Evolutionary conservation across 306 rosid species (phyloP).

Genomic region (Ceratonia siliqua): DNA sequence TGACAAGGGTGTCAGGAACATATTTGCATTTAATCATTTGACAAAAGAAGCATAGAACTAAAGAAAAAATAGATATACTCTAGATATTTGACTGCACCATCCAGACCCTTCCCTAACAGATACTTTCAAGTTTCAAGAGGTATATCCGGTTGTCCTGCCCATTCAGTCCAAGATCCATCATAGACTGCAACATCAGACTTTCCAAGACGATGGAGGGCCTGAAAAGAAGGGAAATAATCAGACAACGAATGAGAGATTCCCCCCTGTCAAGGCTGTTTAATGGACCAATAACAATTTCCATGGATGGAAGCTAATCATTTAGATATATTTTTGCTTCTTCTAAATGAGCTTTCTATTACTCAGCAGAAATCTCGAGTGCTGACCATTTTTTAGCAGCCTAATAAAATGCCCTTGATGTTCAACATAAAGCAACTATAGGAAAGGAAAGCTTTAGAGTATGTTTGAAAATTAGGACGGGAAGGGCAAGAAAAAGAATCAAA

Average conservation of each 20-base stretch:
- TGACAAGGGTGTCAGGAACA: conserved; percentile 22
- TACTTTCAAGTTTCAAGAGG: conserved; percentile 49
- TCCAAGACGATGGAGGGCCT: conserved; percentile 95
- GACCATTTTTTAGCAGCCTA: neutral
- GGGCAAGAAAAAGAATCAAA: too few species aligned
- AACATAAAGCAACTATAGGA: neutral
- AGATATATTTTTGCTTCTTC: neutral
- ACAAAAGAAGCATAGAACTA: neutral
- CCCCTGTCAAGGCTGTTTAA: neutral
- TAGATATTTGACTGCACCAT: neutral
- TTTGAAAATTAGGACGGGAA: too few species aligned
- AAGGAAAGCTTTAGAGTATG: neutral
- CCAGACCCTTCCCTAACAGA: conserved; percentile 26
- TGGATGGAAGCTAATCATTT: neutral
- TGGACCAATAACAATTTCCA: neutral
- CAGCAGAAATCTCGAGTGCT: neutral
- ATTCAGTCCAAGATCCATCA: conserved; percentile 99
- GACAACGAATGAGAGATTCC: neutral
- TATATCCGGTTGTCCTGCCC: conserved; percentile 81
- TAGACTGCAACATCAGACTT: conserved; percentile 71
- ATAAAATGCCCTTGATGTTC: neutral
- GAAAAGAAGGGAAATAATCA: conserved; percentile 1
- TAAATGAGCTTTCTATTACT: neutral
- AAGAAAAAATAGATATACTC: neutral
- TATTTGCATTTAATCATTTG: conserved; percentile 14